Evolutionary conservation across 495 filamentous ascomycete genomes (phyloP).

Genomic region (Aspergillus nanangensis): DNA sequence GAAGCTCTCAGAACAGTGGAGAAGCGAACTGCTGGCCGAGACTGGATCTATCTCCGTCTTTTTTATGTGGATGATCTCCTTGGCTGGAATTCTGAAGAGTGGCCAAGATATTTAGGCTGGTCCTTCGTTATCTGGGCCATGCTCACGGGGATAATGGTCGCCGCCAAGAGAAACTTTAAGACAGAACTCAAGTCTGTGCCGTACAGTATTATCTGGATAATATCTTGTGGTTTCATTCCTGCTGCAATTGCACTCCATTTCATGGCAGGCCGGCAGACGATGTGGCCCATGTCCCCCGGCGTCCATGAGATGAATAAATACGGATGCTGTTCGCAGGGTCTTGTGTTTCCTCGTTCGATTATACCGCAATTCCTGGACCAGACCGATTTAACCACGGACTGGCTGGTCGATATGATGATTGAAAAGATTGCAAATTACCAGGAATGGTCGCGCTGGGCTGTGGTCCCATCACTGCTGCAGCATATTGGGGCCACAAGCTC

Average conservation of each 20-base stretch:
- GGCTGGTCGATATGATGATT: slow-evolving; percentile 34
- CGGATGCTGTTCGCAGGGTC: slow-evolving; percentile 46
- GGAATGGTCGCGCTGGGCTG: slow-evolving; percentile 39
- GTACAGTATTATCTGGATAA: slow-evolving; percentile 11
- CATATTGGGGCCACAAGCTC: slow-evolving; percentile 41
- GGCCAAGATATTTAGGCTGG: slow-evolving; percentile 10
- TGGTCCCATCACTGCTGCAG: slow-evolving; percentile 47
- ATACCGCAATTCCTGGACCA: slow-evolving; percentile 13
- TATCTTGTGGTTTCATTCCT: slow-evolving; percentile 22
- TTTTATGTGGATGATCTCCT: slow-evolving; percentile 13
- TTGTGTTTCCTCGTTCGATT: slow-evolving; percentile 35
- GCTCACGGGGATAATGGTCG: slow-evolving; percentile 8
- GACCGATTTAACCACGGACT: slow-evolving; percentile 19
- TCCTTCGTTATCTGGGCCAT: slow-evolving; percentile 7
- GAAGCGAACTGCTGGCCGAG: background rate
- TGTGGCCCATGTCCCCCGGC: slow-evolving; percentile 29
- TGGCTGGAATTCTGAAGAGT: slow-evolving; percentile 14
- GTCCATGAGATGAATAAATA: slow-evolving; percentile 45
- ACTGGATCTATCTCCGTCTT: slow-evolving; percentile 14
- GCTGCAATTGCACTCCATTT: slow-evolving; percentile 26
- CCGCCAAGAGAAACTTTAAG: slow-evolving; percentile 6
- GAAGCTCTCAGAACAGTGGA: slow-evolving; percentile 5
- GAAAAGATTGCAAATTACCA: slow-evolving; percentile 39
- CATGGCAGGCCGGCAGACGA: slow-evolving; percentile 27
- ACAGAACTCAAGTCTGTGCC: slow-evolving; percentile 10